Base-by-base conservation (phyloP, 805 yeast genomes). In the Pichia californica region DNA sequence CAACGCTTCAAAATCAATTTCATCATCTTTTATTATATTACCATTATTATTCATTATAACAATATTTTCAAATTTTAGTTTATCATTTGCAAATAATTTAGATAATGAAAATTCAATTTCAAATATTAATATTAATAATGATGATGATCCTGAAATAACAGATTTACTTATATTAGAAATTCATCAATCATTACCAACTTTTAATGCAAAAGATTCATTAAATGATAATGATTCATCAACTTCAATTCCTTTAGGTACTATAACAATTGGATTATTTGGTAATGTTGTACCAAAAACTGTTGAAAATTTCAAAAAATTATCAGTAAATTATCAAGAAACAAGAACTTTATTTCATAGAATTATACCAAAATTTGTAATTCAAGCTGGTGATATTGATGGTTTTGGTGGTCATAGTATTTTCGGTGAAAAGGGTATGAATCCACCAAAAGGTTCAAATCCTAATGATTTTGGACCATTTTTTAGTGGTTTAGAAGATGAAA, bases 321-420 rank as follows among this genome's bases (percentile, higher is more conserved):
- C 82, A 14, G 64, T 50, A 23, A 67, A 75, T 3, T 86, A 82
- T 68, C 67, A 70, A 53, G 73, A 72, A 48, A 44, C 31, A 3
- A 31, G 45, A 3, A 74, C 87, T 5, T 63, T 69, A 16, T 83
- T 88, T 74, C 93, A 84, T 65, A 74, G 89, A 48, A 78, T 88
- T 40, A 81, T 84, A 49, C 71, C 77, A 35, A 72, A 73, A 44
- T 85, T 84, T 61, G 79, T 86, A 83, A 74, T 88, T 53, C 95
- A 86, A 67, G 95, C 95, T 45, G 96, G 96, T 49, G 91, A 87
- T 63, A 80, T 82, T 59, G 70, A 73, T 52, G 89, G 91, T 14
- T 70, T 76, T 43, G 95, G 94, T 21, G 95, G 96, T 13, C 70
- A 71, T 53, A 83, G 94, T 23, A 81, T 87, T 54, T 84, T 79